Conservation (phyloP, 2,329 filamentous ascomycete species). For the Nemania sp. region DNA sequence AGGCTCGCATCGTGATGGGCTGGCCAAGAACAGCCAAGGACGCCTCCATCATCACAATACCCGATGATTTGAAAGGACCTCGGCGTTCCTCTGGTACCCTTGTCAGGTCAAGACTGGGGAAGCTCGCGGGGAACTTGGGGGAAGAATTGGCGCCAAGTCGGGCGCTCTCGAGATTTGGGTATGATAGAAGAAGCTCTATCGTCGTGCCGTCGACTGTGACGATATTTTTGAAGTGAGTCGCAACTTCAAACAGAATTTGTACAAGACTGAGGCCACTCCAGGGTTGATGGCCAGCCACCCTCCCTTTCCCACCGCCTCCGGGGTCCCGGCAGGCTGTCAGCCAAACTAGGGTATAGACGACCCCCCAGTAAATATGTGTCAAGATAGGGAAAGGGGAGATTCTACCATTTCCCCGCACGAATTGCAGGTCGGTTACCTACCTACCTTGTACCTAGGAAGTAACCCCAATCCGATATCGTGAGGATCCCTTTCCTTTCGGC, state of each 20-base stretch:
- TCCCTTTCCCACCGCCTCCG: background rate
- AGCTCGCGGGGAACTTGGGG: constrained; percentile 14
- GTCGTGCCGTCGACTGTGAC: background rate
- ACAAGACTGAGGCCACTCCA: constrained; percentile 8
- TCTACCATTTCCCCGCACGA: constrained; percentile 19
- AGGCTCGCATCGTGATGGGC: constrained; percentile 15
- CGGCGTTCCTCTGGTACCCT: constrained; percentile 10
- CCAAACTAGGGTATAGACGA: background rate
- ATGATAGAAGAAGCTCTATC: background rate
- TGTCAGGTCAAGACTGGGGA: constrained; percentile 13
- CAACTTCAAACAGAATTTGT: background rate
- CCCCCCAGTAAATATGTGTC: constrained; percentile 11
- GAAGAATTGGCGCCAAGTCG: constrained; percentile 10
- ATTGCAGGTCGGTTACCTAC: too few species aligned
- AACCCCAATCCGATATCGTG: too few species aligned
- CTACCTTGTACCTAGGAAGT: too few species aligned
- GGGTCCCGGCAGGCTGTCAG: background rate
- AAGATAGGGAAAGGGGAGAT: constrained; percentile 7
- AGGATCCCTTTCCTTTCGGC: background rate
- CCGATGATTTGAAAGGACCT: constrained; percentile 15
- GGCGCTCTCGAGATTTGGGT: background rate
- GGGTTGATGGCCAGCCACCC: background rate
- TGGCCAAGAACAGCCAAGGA: constrained; percentile 25
- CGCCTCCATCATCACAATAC: constrained; percentile 9
- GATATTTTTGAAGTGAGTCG: background rate